Conservation (phyloP, 495 filamentous ascomycete species). For the Aspergillus coremiiformis region DNA sequence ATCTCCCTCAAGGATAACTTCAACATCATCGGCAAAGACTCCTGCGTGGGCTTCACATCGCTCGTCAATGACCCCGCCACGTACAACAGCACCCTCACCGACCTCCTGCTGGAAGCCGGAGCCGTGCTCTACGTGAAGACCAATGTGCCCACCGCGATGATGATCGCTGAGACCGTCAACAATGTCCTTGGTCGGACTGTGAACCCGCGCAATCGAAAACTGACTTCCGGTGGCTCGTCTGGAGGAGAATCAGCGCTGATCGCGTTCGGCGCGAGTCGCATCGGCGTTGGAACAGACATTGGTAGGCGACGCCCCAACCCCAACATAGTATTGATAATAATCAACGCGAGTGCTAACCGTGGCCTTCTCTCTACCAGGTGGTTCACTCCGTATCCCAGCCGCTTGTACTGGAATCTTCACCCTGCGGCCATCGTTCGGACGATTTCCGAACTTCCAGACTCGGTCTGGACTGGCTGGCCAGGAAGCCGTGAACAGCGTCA, state of each 20-base stretch:
- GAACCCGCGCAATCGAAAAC: constrained; percentile 48
- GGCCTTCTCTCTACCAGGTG: constrained; percentile 16
- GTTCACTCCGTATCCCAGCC: constrained; percentile 62
- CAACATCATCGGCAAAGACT: constrained; percentile 49
- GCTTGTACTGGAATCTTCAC: constrained; percentile 57
- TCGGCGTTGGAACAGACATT: constrained; percentile 66
- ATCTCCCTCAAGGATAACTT: constrained; percentile 64
- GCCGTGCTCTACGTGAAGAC: constrained; percentile 59
- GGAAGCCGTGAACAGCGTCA: constrained; percentile 28
- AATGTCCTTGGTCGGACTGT: constrained; percentile 44
- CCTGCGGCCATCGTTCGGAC: constrained; percentile 51
- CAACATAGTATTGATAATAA: neutral
- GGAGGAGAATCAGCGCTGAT: constrained; percentile 63
- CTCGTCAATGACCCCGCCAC: constrained; percentile 25
- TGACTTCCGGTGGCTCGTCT: constrained; percentile 56
- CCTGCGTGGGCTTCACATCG: constrained; percentile 25
- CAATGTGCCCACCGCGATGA: constrained; percentile 50
- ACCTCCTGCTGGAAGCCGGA: constrained; percentile 27
- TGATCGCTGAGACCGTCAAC: constrained; percentile 51
- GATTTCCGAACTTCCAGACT: constrained; percentile 40
- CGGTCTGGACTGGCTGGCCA: constrained; percentile 27
- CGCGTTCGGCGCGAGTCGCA: constrained; percentile 47
- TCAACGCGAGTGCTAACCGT: too few relatives aligned
- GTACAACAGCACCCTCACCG: constrained; percentile 24
- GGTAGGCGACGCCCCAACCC: constrained; percentile 12